Conservation (phyloP, 2,329 filamentous ascomycete genomes). For the Pseudocercospora musae region DNA sequence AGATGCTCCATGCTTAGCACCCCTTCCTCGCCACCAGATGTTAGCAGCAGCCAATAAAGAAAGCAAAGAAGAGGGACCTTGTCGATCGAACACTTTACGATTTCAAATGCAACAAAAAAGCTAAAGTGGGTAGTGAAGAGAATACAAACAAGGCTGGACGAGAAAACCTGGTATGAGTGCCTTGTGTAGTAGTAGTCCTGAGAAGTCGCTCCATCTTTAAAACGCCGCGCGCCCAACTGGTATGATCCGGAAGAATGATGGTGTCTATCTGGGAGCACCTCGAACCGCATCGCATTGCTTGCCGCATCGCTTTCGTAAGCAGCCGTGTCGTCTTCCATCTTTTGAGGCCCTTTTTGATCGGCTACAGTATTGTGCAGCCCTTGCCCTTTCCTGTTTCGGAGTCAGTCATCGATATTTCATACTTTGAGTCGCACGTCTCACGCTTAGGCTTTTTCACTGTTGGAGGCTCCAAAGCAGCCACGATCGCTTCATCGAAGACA, state of each 20-base stretch:
- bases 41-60: not conserved
- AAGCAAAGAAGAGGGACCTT: not conserved
- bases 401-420: not conserved
- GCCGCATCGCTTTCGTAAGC: not conserved
- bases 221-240: slow-evolving; percentile 24
- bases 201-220: slow-evolving; percentile 14
- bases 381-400: slow-evolving; percentile 31
- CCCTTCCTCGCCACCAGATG: not conserved
- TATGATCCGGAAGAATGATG: slow-evolving; percentile 15
- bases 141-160: slow-evolving; percentile 3
- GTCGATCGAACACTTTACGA: not conserved
- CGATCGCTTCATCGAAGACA: slow-evolving; percentile 98
- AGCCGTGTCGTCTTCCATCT: not conserved
- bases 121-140: not conserved
- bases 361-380: slow-evolving; percentile 35
- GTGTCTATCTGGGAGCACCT: slow-evolving; percentile 18
- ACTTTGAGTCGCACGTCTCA: slow-evolving; percentile 10
- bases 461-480: slow-evolving; percentile 87
- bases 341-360: not conserved
- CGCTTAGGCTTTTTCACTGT: slow-evolving; percentile 65
- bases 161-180: slow-evolving; percentile 19
- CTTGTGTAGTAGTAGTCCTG: slow-evolving; percentile 17
- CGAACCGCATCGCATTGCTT: not conserved
- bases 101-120: not conserved
- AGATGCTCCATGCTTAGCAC: not conserved